Evolutionary conservation across 2,329 filamentous ascomycete species (phyloP).

Genomic region (Fusarium transvaalense): DNA sequence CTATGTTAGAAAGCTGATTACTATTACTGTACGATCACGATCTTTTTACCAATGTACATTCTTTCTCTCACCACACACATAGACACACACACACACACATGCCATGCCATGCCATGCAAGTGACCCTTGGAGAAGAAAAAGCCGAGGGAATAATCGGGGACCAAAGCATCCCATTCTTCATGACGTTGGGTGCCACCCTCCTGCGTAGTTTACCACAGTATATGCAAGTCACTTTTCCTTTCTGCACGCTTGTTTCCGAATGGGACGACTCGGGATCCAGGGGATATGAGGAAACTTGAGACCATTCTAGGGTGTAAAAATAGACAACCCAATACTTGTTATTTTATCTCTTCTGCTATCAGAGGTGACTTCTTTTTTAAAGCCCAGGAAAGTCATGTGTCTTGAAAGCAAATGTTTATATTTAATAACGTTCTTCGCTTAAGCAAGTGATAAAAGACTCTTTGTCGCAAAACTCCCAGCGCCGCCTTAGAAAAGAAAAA

Average conservation of each 20-base stretch:
- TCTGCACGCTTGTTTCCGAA: conserved; percentile 10
- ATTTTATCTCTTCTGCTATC: too few relatives aligned
- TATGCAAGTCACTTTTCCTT: conserved; percentile 22
- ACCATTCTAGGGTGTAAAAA: too few relatives aligned
- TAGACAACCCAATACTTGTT: too few relatives aligned
- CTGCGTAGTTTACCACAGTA: conserved; percentile 10
- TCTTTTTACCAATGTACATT: not conserved
- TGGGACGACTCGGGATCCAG: not conserved
- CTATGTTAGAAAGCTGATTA: not conserved
- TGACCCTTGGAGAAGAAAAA: not conserved
- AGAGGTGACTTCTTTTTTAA: too few relatives aligned
- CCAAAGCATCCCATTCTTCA: conserved; percentile 10
- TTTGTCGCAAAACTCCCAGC: conserved; percentile 1
- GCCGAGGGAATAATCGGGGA: conserved; percentile 1
- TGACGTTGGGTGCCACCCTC: conserved; percentile 18
- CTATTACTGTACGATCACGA: conserved; percentile 5
- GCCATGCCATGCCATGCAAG: conserved; percentile 1
- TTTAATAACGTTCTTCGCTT: conserved; percentile 16
- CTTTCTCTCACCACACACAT: not conserved
- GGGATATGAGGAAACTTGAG: not conserved
- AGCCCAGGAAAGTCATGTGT: not conserved
- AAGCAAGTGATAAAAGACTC: not conserved
- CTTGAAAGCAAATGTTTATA: conserved; percentile 1
- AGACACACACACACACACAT: not conserved
- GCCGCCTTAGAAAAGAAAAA: conserved; percentile 5